These are phyloP conservation scores for Calocybe gambosa DNA, from an alignment of 1,284 basidiomycete species.

Conservation along the genomic window DNA sequence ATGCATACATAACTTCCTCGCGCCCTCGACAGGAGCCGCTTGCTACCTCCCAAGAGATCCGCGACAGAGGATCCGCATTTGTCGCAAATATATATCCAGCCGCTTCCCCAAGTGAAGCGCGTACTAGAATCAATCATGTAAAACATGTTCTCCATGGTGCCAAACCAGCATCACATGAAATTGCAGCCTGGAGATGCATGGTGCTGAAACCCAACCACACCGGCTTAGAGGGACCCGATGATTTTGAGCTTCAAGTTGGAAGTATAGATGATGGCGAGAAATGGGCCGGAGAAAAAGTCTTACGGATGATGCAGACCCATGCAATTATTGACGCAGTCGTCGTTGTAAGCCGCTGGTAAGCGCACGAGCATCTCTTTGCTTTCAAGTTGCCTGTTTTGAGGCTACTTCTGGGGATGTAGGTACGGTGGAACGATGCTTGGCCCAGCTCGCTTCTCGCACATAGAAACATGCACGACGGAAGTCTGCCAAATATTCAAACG, in stretches of 20 bases:
- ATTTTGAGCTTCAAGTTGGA: slow-evolving; percentile 59
- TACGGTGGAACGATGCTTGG: slow-evolving; percentile 71
- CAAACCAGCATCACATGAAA: slow-evolving; percentile 61
- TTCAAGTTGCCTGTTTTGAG: not conserved
- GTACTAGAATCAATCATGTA: slow-evolving; percentile 40
- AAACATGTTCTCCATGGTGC: slow-evolving; percentile 46
- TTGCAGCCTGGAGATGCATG: slow-evolving; percentile 73
- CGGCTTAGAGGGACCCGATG: slow-evolving; percentile 65
- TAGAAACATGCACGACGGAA: slow-evolving; percentile 67
- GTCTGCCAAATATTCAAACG: slow-evolving; percentile 64
- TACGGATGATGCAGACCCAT: slow-evolving; percentile 66
- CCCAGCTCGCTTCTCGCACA: slow-evolving; percentile 67
- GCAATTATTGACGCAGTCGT: slow-evolving; percentile 60
- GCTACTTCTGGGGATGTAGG: slow-evolving; percentile 32
- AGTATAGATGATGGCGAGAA: slow-evolving; percentile 69
- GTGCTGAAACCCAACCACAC: slow-evolving; percentile 57
- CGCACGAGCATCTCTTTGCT: slow-evolving; percentile 4
- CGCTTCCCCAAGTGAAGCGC: slow-evolving; percentile 41
- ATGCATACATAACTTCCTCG: slow-evolving; percentile 46
- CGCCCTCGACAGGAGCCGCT: slow-evolving; percentile 43
- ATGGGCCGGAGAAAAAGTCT: slow-evolving; percentile 56
- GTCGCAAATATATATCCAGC: slow-evolving; percentile 55
- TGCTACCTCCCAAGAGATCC: slow-evolving; percentile 64
- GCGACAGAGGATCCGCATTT: slow-evolving; percentile 66
- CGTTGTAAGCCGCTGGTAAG: slow-evolving; percentile 70